Percentiles rank a stretch among this genome's conserved stretches.
These are phyloP conservation scores for Adansonia madagascariensis DNA, from an alignment of 441 rosid species.

Conservation along the genomic window DNA sequence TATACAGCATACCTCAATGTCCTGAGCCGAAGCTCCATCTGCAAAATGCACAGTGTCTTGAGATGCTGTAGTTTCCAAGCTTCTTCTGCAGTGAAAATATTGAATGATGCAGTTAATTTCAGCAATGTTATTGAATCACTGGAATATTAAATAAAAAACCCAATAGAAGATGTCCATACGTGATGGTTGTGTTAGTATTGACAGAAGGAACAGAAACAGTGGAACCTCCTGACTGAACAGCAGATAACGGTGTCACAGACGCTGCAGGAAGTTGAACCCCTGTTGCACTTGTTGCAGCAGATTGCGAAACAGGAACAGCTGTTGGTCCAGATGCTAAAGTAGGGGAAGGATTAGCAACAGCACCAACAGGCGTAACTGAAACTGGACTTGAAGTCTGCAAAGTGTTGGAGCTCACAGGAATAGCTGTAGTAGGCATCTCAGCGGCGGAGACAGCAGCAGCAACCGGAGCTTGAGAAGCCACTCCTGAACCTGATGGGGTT, in stretches of 20 bases:
- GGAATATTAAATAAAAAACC: conserved; percentile 21
- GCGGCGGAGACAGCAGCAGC: conserved; percentile 47
- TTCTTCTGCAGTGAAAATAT: conserved; percentile 45
- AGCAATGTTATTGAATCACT: not conserved
- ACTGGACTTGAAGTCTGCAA: conserved; percentile 63
- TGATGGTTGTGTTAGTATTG: conserved; percentile 43
- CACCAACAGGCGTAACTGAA: conserved; percentile 55
- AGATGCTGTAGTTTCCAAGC: conserved; percentile 45
- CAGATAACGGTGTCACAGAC: conserved; percentile 33
- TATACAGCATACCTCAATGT: conserved; percentile 65
- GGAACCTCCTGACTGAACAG: conserved; percentile 41
- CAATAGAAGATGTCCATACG: conserved; percentile 41
- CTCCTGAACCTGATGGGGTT: conserved; percentile 46
- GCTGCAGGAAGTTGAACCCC: conserved; percentile 41
- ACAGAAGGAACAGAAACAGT: conserved; percentile 34
- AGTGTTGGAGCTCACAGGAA: conserved; percentile 51
- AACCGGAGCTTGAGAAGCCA: conserved; percentile 45
- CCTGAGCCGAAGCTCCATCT: conserved; percentile 57
- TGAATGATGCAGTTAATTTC: conserved; percentile 22
- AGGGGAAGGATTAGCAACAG: conserved; percentile 52
- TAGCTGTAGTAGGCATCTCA: conserved; percentile 44
- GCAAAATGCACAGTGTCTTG: conserved; percentile 44
- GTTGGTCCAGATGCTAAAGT: conserved; percentile 48
- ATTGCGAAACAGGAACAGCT: conserved; percentile 44
- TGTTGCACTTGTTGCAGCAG: conserved; percentile 46